A percentile compares a stretch with the other conserved stretches of the same genome.
These are phyloP conservation scores for Barnettozyma californica DNA, from an alignment of 805 yeast species.

Conservation along the genomic window DNA sequence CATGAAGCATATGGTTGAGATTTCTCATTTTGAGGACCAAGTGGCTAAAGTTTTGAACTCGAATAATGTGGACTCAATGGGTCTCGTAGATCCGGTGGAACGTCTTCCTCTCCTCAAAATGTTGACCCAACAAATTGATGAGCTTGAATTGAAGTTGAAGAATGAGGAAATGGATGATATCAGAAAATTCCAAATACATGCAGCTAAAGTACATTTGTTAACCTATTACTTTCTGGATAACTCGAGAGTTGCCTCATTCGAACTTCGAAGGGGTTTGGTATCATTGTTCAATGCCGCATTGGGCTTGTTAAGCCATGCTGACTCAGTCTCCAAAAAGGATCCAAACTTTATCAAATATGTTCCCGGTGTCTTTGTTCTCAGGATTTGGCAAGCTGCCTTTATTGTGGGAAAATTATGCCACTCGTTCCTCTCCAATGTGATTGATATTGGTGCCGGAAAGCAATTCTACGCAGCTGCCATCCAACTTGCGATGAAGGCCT, in stretches of 20 bases:
- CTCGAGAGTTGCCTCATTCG: conserved; percentile 37
- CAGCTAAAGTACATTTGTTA: conserved; percentile 75
- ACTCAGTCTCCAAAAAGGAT: conserved; percentile 52
- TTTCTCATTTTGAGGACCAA: conserved; percentile 83
- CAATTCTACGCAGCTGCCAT: conserved; percentile 64
- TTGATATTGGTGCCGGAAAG: conserved; percentile 71
- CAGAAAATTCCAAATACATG: conserved; percentile 60
- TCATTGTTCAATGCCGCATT: conserved; percentile 77
- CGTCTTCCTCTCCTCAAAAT: conserved; percentile 70
- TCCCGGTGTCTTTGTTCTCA: conserved; percentile 77
- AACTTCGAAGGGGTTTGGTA: conserved; percentile 66
- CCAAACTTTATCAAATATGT: conserved; percentile 64
- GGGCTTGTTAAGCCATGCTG: conserved; percentile 62
- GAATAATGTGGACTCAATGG: conserved; percentile 60
- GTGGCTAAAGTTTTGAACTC: conserved; percentile 71
- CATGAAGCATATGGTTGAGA: conserved; percentile 71
- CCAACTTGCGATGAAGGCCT: conserved; percentile 65
- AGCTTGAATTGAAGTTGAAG: conserved; percentile 56
- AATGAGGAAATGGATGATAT: conserved; percentile 55
- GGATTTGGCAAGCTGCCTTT: conserved; percentile 90
- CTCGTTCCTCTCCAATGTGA: conserved; percentile 59
- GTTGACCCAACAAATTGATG: conserved; percentile 67
- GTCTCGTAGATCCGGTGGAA: conserved; percentile 62
- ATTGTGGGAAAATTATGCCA: conserved; percentile 75
- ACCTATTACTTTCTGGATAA: conserved; percentile 77